Conservation (phyloP, 2,329 filamentous ascomycete genomes). For the Sarocladium oryzae region DNA sequence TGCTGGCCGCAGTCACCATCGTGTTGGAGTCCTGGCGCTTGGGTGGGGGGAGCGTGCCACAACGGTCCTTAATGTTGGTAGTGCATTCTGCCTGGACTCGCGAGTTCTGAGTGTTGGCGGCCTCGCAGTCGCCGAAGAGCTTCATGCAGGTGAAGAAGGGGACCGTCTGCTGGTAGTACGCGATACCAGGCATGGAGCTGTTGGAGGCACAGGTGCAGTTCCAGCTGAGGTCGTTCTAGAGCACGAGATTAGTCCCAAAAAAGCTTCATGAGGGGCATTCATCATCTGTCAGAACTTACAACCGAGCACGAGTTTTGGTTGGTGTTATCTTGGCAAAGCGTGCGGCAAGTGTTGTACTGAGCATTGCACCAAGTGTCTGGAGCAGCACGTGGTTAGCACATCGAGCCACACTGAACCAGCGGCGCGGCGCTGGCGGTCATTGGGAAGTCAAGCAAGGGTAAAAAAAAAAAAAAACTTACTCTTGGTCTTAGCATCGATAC, state of each 20-base stretch:
- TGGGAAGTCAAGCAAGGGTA: constrained; percentile 10
- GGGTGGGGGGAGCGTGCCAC: constrained; percentile 30
- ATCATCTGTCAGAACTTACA: constrained; percentile 29
- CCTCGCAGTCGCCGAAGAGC: constrained; percentile 43
- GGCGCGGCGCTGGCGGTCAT: too few relatives aligned
- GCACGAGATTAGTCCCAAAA: neutral
- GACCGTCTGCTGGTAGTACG: constrained; percentile 48
- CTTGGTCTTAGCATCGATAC: constrained; percentile 26
- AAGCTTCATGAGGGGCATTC: neutral
- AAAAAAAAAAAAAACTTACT: constrained; percentile 27
- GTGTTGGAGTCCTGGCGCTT: constrained; percentile 14
- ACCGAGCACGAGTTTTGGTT: constrained; percentile 37
- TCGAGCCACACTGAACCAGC: too few relatives aligned
- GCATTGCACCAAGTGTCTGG: constrained; percentile 46
- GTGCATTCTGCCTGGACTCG: constrained; percentile 42
- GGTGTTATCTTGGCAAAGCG: constrained; percentile 36
- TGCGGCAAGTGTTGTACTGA: constrained; percentile 42
- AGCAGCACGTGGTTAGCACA: constrained; percentile 21
- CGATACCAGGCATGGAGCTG: constrained; percentile 41
- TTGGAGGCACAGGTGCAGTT: constrained; percentile 43
- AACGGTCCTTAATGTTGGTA: constrained; percentile 38
- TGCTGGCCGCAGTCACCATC: constrained; percentile 14
- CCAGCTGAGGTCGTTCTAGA: constrained; percentile 39
- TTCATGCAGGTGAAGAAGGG: constrained; percentile 45
- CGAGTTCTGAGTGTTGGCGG: constrained; percentile 32